phyloP scores from a whole-genome alignment of 345 rosid genomes.

The Zanthoxylum bungeanum region DNA sequence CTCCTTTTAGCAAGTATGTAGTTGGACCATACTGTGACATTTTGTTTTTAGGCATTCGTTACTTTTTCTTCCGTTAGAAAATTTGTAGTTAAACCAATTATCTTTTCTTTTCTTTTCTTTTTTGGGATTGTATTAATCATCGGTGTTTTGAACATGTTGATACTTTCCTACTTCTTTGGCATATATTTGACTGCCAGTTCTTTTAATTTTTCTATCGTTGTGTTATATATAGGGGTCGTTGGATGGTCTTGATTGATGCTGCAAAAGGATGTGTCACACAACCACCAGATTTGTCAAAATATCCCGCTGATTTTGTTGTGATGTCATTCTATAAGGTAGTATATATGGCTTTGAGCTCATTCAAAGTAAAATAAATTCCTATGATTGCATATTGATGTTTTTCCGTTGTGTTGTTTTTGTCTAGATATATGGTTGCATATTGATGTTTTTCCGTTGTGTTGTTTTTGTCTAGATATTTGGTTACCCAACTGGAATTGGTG shows the following conservation, averaged over 20 bases:
- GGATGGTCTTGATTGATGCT: constrained; percentile 96
- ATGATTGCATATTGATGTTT: constrained; percentile 14
- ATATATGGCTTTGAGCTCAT: not conserved
- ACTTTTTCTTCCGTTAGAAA: not conserved
- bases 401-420: constrained; percentile 20
- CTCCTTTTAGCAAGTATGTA: constrained; percentile 57
- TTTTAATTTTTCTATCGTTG: not conserved
- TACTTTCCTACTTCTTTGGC: not conserved
- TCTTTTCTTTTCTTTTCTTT: not conserved
- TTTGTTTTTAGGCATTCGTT: not conserved
- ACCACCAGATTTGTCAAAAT: constrained; percentile 75
- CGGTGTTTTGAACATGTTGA: not conserved
- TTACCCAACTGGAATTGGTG: constrained; percentile 99
- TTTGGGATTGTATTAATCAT: not conserved
- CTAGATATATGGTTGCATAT: constrained; percentile 79
- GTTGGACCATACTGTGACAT: constrained; percentile 3
- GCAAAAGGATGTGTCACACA: constrained; percentile 88
- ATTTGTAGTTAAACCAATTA: not conserved
- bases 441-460: constrained; percentile 20
- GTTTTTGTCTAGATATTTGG: constrained; percentile 71
- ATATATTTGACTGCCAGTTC: not conserved
- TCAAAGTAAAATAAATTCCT: not conserved
- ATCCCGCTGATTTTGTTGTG: constrained; percentile 90
- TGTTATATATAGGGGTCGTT: constrained; percentile 44
- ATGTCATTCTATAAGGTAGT: constrained; percentile 76